A percentile compares a stretch with the other conserved stretches of the same genome.
phyloP scores from a whole-genome alignment of 2,329 filamentous ascomycete genomes.

The Alternaria brassicicola region DNA sequence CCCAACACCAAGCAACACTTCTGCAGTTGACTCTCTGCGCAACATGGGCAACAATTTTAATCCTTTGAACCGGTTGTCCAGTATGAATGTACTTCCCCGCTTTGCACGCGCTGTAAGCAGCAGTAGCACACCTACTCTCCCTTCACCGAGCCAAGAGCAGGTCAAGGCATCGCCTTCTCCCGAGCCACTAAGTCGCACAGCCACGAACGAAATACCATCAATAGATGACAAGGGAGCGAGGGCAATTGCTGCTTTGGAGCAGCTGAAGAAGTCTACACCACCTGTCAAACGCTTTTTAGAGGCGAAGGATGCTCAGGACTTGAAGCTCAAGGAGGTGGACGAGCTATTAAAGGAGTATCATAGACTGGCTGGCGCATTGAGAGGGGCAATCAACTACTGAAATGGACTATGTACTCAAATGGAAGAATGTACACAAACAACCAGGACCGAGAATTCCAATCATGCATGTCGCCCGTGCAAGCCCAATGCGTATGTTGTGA shows the following conservation, averaged over 20 bases:
- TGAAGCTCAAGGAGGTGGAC: constrained; percentile 57
- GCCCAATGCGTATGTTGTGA: neutral
- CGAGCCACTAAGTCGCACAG: constrained; percentile 22
- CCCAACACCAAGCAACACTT: constrained; percentile 50
- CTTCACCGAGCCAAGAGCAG: constrained; percentile 48
- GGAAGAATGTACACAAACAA: neutral
- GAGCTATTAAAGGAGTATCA: constrained; percentile 54
- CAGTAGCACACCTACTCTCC: constrained; percentile 48
- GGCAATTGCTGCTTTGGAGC: constrained; percentile 54
- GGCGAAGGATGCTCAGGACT: constrained; percentile 52
- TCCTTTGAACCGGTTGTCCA: constrained; percentile 77
- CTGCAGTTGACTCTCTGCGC: constrained; percentile 80
- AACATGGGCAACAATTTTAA: constrained; percentile 82
- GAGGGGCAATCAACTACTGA: constrained; percentile 50
- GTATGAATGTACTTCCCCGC: constrained; percentile 74
- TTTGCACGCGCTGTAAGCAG: constrained; percentile 67
- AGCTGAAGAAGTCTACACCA: constrained; percentile 53
- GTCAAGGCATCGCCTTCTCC: constrained; percentile 34
- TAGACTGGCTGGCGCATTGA: constrained; percentile 53
- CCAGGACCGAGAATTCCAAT: neutral
- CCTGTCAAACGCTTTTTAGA: constrained; percentile 57
- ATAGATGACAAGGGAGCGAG: constrained; percentile 45
- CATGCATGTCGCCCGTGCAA: neutral
- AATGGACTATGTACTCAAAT: neutral
- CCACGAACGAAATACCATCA: constrained; percentile 28